Percentiles rank a stretch among this genome's conserved stretches.
Conservation (phyloP, 352 stramenopile genomes). For the Pythium myriotylum region DNA sequence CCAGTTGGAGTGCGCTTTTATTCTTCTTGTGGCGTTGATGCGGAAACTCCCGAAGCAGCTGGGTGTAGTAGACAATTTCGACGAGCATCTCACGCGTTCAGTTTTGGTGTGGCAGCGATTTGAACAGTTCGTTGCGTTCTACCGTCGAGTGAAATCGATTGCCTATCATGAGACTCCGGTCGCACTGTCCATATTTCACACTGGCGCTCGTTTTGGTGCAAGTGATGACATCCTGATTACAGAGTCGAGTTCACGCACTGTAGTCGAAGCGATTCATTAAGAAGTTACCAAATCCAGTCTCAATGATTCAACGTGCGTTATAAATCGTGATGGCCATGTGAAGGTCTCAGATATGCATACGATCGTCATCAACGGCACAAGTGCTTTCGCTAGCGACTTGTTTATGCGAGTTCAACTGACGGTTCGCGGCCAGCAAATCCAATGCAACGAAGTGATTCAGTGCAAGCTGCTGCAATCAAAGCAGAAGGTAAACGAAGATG, state of each 20-base stretch:
- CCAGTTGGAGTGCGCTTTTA: no score
- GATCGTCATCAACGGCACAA: conserved; percentile 8
- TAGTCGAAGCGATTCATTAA: no score
- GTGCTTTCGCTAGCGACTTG: conserved; percentile 10
- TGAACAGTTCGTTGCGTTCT: conserved; percentile 25
- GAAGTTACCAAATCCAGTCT: no score
- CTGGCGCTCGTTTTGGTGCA: conserved; percentile 12
- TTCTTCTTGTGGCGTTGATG: no score
- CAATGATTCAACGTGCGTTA: no score
- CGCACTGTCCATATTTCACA: not conserved
- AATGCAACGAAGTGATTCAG: conserved; percentile 7
- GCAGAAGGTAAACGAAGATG: no score
- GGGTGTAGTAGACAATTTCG: conserved; percentile 11
- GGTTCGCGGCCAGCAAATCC: conserved; percentile 5
- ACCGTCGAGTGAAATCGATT: conserved; percentile 21
- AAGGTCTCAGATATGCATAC: not conserved
- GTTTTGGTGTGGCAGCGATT: conserved; percentile 22
- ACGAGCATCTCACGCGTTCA: conserved; percentile 19
- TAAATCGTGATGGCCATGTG: no score
- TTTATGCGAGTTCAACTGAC: conserved; percentile 21
- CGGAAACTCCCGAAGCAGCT: no score
- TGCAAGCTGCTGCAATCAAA: no score
- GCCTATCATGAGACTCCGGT: conserved; percentile 17
- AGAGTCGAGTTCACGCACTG: no score
- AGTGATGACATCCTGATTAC: not conserved